Evolutionary conservation across 129 eudicot genomes (phyloP).

Genomic region (Flaveria robusta): DNA sequence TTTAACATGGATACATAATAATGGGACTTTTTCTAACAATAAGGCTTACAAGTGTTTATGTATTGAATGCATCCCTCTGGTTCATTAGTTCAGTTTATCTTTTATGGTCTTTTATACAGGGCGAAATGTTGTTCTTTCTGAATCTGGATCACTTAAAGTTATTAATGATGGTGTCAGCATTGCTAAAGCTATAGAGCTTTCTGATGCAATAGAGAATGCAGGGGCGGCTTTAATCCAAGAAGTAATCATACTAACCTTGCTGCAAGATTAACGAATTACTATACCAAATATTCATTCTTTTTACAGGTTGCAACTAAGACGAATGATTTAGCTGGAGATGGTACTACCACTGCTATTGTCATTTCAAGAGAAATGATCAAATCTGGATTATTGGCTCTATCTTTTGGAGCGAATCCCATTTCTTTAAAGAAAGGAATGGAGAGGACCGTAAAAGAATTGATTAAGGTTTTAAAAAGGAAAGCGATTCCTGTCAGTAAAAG

Average conservation of each 20-base stretch:
- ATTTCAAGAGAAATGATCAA: conserved; percentile 90
- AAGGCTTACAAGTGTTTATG: neutral
- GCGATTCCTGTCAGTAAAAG: conserved; percentile 63
- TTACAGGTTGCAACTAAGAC: conserved; percentile 88
- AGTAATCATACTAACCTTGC: conserved; percentile 39
- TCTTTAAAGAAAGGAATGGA: conserved; percentile 89
- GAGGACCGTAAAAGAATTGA: conserved; percentile 64
- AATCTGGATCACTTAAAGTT: conserved; percentile 68
- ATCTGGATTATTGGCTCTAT: conserved; percentile 73
- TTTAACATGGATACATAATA: neutral
- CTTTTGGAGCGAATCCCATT: conserved; percentile 86
- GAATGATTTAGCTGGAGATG: conserved; percentile 87
- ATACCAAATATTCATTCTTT: neutral
- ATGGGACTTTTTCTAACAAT: neutral
- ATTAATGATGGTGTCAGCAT: conserved; percentile 92
- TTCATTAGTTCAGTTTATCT: neutral
- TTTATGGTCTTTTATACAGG: conserved; percentile 47
- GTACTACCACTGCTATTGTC: conserved; percentile 91
- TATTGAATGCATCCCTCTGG: neutral
- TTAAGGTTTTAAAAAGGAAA: conserved; percentile 55
- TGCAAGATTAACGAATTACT: neutral
- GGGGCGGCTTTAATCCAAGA: conserved; percentile 83
- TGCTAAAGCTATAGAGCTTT: conserved; percentile 84
- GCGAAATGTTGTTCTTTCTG: conserved; percentile 83
- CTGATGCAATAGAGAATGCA: conserved; percentile 83